Evolutionary conservation across 2,329 filamentous ascomycete genomes (phyloP), one percentile per base, ranked within the genome.

Genomic region (Colletotrichum sp.): DNA sequence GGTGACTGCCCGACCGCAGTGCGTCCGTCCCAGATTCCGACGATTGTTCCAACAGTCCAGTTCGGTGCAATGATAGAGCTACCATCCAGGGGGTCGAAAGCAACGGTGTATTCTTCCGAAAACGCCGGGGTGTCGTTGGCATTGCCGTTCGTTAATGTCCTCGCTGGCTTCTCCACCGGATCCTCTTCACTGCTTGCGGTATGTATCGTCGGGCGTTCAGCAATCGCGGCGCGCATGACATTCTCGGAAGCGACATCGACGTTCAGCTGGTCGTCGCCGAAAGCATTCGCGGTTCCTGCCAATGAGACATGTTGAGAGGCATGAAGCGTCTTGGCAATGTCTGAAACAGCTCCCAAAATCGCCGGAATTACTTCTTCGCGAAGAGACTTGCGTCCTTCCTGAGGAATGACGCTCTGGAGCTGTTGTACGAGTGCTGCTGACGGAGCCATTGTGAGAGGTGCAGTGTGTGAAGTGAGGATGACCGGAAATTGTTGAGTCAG

Each of bases 31-130:
- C 92, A 93, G 52, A 93, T 82, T 9, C 91, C 91, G 18, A 92
- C 83, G 76, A 93, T 93, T 63, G 90, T 88, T 26, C 90, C 90
- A 10, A 92, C 90, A 1, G 88, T 86, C 90, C 90, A 92, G 80
- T 91, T 91, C 2, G 90, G 86, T 1, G 85, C 88, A 59, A 92
- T 90, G 79, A 92, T 91, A 77, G 90, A 92, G 81, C 89, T 91
- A 13, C 92, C 92, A 78, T 93, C 92, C 0, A 93, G 87, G 0
- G 92, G 92, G 78, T 93, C 92, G 78, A 93, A 93, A 0, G 90
- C 91, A 10, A 92, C 82, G 0, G 91, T 89, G 82, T 93, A 93
- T 32, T 83, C 80, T 78, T 92, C 89, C 12, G 66, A 8, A 12
- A 69, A 65, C 21, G 15, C 34, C 16, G 67, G n/a, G 8, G 39